Conservation (phyloP, 768 basidiomycete species). For the Russula compacta region DNA sequence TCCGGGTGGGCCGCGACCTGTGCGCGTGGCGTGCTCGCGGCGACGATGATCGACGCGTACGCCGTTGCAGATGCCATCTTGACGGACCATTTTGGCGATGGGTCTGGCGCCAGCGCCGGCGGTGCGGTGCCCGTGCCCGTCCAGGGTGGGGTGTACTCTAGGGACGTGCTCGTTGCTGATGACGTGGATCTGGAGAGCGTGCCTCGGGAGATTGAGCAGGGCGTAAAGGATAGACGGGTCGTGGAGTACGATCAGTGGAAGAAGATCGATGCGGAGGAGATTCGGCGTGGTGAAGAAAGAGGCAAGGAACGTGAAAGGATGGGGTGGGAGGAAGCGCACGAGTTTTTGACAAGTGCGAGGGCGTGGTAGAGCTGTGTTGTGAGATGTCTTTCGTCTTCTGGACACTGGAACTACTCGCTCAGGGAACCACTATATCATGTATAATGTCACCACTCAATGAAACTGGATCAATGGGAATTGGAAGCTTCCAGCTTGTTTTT, state of each 20-base stretch:
- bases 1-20: conserved; percentile 92
- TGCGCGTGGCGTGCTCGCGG: conserved; percentile 83
- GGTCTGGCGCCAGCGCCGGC: too few relatives aligned
- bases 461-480: too few relatives aligned
- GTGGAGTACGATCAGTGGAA: conserved; percentile 70
- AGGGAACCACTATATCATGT: too few relatives aligned
- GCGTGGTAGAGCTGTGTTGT: not conserved
- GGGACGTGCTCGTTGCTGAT: conserved; percentile 28
- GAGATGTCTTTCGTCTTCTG: not conserved
- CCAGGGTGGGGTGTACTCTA: not conserved
- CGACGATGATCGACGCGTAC: conserved; percentile 91
- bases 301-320: conserved; percentile 76
- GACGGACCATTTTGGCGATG: conserved; percentile 37
- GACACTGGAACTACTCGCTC: too few relatives aligned
- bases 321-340: conserved; percentile 50
- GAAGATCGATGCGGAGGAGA: conserved; percentile 62
- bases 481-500: too few relatives aligned
- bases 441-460: too few relatives aligned
- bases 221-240: conserved; percentile 35
- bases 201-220: conserved; percentile 41
- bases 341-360: conserved; percentile 22
- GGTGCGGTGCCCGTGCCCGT: not conserved
- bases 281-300: conserved; percentile 40
- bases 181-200: conserved; percentile 31
- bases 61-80: conserved; percentile 64